Percentiles rank a stretch among this genome's conserved stretches.
phyloP scores from a whole-genome alignment of 1,139 yeast species.

The Zygosaccharomyces sapae region DNA sequence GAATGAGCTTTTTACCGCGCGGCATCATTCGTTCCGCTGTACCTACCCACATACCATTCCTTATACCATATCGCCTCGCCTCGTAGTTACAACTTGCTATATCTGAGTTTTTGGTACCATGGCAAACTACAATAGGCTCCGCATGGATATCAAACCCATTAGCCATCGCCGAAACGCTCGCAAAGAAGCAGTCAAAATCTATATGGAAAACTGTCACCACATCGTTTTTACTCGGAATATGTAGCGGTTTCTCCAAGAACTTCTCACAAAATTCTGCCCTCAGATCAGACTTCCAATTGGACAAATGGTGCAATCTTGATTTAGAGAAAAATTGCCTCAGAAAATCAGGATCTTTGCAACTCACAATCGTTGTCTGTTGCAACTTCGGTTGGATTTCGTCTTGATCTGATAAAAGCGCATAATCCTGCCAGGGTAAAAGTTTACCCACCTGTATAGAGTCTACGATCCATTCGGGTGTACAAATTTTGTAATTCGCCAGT shows the following conservation, averaged over 20 bases:
- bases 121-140: conserved; percentile 79
- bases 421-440: conserved; percentile 66
- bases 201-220: conserved; percentile 58
- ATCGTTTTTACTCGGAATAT: conserved; percentile 8
- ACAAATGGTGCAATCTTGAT: conserved; percentile 82
- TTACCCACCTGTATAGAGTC: conserved; percentile 51
- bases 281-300: conserved; percentile 80
- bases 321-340: conserved; percentile 66
- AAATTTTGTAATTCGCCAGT: conserved; percentile 67
- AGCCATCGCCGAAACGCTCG: conserved; percentile 66
- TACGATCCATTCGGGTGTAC: conserved; percentile 75
- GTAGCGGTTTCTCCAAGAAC: conserved; percentile 8
- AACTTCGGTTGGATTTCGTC: conserved; percentile 41
- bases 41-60: conserved; percentile 86
- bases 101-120: conserved; percentile 63
- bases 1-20: conserved; percentile 39
- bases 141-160: conserved; percentile 44
- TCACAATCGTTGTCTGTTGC: not conserved
- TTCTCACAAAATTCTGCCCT: conserved; percentile 48
- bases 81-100: conserved; percentile 90
- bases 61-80: conserved; percentile 70
- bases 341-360: conserved; percentile 75
- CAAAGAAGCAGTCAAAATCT: conserved; percentile 94
- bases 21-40: conserved; percentile 66
- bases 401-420: conserved; percentile 47